Conservation (phyloP, 257 asterid genomes). For the Gynochthodes officinalis region DNA sequence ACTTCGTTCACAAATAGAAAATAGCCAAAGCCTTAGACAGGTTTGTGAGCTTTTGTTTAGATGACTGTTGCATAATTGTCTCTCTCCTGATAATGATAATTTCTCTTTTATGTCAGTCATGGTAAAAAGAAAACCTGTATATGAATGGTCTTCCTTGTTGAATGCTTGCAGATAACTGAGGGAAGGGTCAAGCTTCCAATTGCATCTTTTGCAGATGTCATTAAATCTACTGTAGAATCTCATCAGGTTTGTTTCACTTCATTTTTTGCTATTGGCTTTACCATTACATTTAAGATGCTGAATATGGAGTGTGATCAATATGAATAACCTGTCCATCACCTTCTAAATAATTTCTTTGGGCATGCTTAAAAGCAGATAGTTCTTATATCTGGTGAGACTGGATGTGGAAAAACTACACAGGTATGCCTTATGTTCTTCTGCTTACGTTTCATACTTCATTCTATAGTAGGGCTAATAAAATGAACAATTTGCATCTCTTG, state of each 20-base stretch:
- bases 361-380: constrained; percentile 60
- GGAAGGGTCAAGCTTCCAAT: constrained; percentile 86
- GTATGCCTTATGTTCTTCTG: constrained; percentile 30
- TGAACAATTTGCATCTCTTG: background rate
- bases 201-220: constrained; percentile 63
- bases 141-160: constrained; percentile 6
- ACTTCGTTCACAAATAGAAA: constrained; percentile 49
- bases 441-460: constrained; percentile 7
- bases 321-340: background rate
- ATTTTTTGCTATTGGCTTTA: background rate
- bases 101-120: background rate
- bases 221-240: constrained; percentile 61
- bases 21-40: constrained; percentile 53
- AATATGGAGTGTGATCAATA: background rate
- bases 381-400: constrained; percentile 95
- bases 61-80: background rate
- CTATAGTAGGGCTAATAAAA: background rate
- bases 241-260: constrained; percentile 56
- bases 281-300: background rate
- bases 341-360: constrained; percentile 6
- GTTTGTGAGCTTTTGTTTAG: constrained; percentile 27
- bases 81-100: background rate
- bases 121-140: background rate
- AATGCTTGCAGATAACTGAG: constrained; percentile 52
- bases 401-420: constrained; percentile 98